A percentile compares a stretch with the other conserved stretches of the same genome.
Conservation (phyloP, 1,139 yeast species). For the Hansenula lynferdii region DNA sequence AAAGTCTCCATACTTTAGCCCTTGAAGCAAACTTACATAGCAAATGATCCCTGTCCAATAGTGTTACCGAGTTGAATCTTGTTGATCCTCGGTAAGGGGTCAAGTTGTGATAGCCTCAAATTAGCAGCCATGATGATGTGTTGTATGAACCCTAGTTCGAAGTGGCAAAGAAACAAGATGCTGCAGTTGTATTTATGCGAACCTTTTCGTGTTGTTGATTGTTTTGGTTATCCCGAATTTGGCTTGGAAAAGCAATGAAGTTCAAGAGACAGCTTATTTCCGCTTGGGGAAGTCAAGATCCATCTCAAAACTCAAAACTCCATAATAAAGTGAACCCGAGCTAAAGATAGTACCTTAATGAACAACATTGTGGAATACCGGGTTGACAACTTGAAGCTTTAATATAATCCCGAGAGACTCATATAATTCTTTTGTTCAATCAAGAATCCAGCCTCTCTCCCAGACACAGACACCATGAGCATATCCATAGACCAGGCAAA, state of each 20-base stretch:
- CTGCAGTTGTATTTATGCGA: not conserved
- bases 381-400: too few relatives aligned
- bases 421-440: not conserved
- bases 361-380: too few relatives aligned
- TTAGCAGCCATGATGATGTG: constrained; percentile 9
- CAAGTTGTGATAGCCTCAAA: constrained; percentile 25
- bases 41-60: constrained; percentile 45
- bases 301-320: too few relatives aligned
- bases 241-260: not conserved
- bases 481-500: not conserved
- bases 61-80: constrained; percentile 33
- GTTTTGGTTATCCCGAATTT: constrained; percentile 2
- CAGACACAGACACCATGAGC: not conserved
- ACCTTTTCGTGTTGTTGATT: not conserved
- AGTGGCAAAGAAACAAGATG: not conserved
- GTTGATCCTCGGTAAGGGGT: constrained; percentile 30
- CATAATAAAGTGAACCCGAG: too few relatives aligned
- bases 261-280: not conserved
- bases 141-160: too few relatives aligned
- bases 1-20: too few relatives aligned
- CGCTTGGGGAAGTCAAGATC: not conserved
- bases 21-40: constrained; percentile 29
- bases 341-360: too few relatives aligned
- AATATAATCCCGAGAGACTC: not conserved
- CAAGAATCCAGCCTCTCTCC: not conserved